Evolutionary conservation across 208 protist genomes (phyloP).

Genomic region (Acanthamoeba lenticulata): DNA sequence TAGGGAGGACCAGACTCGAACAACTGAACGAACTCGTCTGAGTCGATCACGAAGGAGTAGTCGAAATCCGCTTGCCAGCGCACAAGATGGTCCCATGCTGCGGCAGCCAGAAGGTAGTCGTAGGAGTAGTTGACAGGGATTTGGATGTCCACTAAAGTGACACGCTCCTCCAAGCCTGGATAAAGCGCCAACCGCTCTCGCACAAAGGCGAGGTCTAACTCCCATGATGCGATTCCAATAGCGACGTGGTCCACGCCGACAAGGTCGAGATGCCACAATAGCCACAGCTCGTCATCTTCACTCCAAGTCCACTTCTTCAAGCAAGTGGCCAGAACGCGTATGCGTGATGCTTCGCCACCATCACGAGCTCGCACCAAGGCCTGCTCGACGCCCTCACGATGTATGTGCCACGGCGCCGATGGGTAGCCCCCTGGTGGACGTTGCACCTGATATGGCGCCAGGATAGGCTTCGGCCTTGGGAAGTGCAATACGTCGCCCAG

Average conservation of each 20-base stretch:
- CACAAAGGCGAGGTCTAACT: neutral
- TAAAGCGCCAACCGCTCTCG: neutral
- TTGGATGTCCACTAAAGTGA: neutral
- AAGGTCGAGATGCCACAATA: neutral
- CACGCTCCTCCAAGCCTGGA: neutral
- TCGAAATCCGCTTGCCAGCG: neutral
- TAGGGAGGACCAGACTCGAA: neutral
- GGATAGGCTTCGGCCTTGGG: neutral
- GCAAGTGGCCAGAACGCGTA: neutral
- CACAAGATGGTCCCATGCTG: neutral
- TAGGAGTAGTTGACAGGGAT: neutral
- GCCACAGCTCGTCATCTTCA: neutral
- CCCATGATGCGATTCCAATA: neutral
- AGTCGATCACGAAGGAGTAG: neutral
- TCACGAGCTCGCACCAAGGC: too few species aligned
- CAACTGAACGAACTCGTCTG: neutral
- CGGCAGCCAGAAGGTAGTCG: too few species aligned
- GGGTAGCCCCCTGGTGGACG: neutral
- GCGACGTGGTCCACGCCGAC: neutral
- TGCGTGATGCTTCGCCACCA: neutral
- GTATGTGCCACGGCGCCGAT: neutral
- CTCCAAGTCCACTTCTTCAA: neutral
- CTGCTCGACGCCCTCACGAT: neutral
- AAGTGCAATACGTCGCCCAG: neutral
- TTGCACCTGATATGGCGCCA: neutral